Base-by-base conservation (phyloP, 2,329 filamentous ascomycete species). In the Pseudogymnoascus sp. region DNA sequence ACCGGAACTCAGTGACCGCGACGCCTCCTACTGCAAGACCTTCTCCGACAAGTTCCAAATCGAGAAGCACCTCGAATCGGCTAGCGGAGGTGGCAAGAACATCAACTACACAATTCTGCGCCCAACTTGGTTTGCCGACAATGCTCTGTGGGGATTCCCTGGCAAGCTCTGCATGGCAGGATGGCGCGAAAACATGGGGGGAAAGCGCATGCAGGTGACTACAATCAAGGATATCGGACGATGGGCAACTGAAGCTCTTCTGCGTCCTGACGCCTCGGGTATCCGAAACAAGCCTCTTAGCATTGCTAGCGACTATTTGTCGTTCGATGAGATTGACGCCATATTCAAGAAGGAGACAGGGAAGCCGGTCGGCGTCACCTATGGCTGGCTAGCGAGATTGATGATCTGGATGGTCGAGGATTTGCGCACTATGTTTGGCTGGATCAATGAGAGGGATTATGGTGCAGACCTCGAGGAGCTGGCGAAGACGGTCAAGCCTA, bases 61-160 rank as follows among this genome's bases (percentile, higher is more conserved):
- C 65, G 84, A 86, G 70, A 72, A 80, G 62, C 76, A 85, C 66
- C 75, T 86, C n/a, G 70, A 78, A 8, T 74, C 79, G 21, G 74
- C 73, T 12, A 73, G 73, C 1, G 74, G 74, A 0, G 73, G 74
- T 0, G 72, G 46, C 1, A 53, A 63, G 18, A 46, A 70, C 0
- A 82, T 83, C 80, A 73, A 73, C 12, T 86, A 79, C 77, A 83
- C 81, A 0, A 80, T 86, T 49, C 73, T 86, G 3, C 77, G 83
- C 1, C 83, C 83, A 0, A 77, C 79, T 0, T 81, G 80, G 0
- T 86, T 86, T 72, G 80, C 83, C 72, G 83, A 86, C 1, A 78
- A 78, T 70, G 59, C 70, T 7, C 60, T 65, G 5, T 40, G 65
- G 6, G 69, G 65, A n/a, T 68, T 69, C 40, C 56, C 63, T 4